Base-by-base conservation (phyloP, 768 basidiomycete genomes). In the Naematelia encephala region DNA sequence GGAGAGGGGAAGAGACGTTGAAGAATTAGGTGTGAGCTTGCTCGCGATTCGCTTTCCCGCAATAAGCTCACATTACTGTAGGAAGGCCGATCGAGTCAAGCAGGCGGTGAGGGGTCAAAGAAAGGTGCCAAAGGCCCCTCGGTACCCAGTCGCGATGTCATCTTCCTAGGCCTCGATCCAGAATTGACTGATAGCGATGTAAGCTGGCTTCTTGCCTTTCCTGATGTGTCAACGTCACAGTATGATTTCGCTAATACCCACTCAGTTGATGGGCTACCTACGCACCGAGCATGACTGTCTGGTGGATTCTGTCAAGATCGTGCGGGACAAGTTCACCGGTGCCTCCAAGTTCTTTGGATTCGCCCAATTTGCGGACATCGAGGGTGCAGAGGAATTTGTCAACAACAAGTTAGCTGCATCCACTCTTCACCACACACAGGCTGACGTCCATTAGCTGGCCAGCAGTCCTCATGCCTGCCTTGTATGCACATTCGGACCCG, bases 341-440 rank as follows among this genome's bases (percentile, higher is more conserved):
- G 87, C 84, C 21, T 93, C 93, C 56, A 94, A 94, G 79, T 89
- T 90, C 73, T 97, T 97, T 75, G 96, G 92, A 59, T 99, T 99
- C 78, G 93, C 91, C 69, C 89, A 91, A 79, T 99, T 99, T 77
- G 80, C 87, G 44, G 86, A 82, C 65, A 82, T 87, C 57, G 89
- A 90, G 68, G 89, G 90, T 58, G 93, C 96, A 19, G 85, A 87
- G 54, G 85, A 88, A 12, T 98, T 97, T 75, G 87, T 99, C 75
- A 87, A 90, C 64, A 88, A 90, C 39, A 83, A 87, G 69, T 76
- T 30, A 49, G 76, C 60, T 22, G 23, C n/a, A 25, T 49, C 27
- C 29, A 45, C 1, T 30, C 14, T 42, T 19, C 25, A 22, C 5
- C 44, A 43, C 16, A n/a, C n/a, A n/a, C n/a, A n/a, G n/a, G 22